phyloP scores from a whole-genome alignment of 257 asterid genomes.

The Solanum clarkiae region DNA sequence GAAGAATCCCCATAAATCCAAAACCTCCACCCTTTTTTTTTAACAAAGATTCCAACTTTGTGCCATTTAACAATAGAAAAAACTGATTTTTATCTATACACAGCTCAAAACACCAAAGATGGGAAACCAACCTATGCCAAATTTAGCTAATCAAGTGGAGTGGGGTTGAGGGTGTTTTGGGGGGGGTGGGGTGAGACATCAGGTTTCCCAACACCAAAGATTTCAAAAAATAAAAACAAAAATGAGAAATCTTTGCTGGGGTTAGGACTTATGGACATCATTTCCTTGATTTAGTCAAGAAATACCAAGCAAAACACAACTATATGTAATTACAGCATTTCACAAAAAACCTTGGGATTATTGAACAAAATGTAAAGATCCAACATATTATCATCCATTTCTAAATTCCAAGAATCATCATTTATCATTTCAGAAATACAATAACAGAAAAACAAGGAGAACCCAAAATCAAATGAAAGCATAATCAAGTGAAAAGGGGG shows the following conservation, averaged over 20 bases:
- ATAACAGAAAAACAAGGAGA: background rate
- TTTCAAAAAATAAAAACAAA: background rate
- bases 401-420: background rate
- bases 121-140: background rate
- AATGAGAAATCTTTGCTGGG: background rate
- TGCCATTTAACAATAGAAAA: background rate
- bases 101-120: background rate
- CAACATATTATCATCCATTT: background rate
- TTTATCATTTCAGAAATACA: background rate
- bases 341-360: background rate
- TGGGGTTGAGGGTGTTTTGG: background rate
- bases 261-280: background rate
- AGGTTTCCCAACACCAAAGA: background rate
- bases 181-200: background rate
- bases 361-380: background rate
- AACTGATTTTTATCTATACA: background rate
- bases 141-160: background rate
- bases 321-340: background rate
- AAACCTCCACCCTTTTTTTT: background rate
- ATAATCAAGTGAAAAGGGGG: background rate
- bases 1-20: background rate
- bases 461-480: background rate
- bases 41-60: background rate
- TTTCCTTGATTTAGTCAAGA: background rate
- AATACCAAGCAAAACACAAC: background rate